A percentile compares a stretch with the other conserved stretches of the same genome.
Evolutionary conservation across 73 alveolate species (phyloP).

Genomic region (Paramecium octaurelia): DNA sequence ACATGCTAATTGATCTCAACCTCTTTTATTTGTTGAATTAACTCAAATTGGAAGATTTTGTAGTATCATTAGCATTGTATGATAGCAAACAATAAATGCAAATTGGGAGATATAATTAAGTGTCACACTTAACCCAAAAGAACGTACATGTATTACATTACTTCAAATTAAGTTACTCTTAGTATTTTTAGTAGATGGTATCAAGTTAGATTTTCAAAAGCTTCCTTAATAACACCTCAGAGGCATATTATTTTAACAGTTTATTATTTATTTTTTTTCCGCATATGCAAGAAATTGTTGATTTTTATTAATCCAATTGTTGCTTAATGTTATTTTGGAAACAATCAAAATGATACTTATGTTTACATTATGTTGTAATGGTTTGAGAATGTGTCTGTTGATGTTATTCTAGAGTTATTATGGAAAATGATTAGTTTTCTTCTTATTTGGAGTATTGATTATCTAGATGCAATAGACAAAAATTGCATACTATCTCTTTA

Average conservation of each 20-base stretch:
- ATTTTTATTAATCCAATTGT: background rate
- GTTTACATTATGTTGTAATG: background rate
- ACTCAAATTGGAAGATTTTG: background rate
- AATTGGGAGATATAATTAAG: background rate
- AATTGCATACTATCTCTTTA: background rate
- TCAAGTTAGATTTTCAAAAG: background rate
- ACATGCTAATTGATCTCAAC: background rate
- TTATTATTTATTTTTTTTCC: background rate
- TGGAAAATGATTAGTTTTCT: background rate
- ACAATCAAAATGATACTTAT: background rate
- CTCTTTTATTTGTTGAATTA: background rate
- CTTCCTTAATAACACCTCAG: background rate
- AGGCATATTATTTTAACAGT: background rate
- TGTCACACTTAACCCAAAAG: background rate
- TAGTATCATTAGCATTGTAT: background rate
- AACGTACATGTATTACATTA: background rate
- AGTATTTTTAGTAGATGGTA: background rate
- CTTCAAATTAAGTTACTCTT: background rate
- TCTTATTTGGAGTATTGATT: background rate
- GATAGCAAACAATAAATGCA: constrained; percentile 7
- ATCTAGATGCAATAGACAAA: background rate
- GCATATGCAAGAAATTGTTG: background rate
- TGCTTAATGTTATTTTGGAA: background rate
- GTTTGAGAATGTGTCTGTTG: background rate
- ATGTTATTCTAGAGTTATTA: background rate